Evolutionary conservation across 768 basidiomycete genomes (phyloP).

Genomic region (Rhizopogon vinicolor): DNA sequence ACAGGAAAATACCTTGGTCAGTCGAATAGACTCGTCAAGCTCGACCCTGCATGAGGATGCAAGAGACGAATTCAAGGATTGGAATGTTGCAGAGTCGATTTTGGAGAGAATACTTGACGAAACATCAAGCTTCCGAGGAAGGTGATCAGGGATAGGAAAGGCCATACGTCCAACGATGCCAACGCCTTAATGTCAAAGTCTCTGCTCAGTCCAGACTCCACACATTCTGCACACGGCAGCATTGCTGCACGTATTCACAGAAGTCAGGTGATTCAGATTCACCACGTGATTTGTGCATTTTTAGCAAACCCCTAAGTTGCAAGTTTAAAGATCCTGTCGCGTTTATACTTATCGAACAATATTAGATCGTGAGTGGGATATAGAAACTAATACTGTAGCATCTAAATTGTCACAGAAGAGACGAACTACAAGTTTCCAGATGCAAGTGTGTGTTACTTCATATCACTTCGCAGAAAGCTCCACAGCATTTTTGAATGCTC

Average conservation of each 20-base stretch:
- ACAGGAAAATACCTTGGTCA: slow-evolving; percentile 55
- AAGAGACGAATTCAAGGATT: slow-evolving; percentile 54
- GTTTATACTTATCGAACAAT: too few species aligned
- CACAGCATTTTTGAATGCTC: slow-evolving; percentile 90
- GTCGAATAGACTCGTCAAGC: slow-evolving; percentile 64
- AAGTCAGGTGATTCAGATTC: not conserved
- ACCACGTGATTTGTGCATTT: not conserved
- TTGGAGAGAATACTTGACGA: slow-evolving; percentile 69
- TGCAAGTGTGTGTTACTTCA: not conserved
- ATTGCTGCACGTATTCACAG: not conserved
- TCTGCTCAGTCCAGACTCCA: not conserved
- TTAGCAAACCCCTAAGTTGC: too few species aligned
- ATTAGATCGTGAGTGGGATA: too few species aligned
- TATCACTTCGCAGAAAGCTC: slow-evolving; percentile 56
- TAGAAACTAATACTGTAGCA: too few species aligned
- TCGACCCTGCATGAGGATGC: slow-evolving; percentile 69
- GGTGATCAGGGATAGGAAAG: slow-evolving; percentile 67
- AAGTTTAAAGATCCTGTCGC: too few species aligned
- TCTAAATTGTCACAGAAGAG: too few species aligned
- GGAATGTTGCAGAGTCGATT: slow-evolving; percentile 56
- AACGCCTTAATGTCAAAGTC: not conserved
- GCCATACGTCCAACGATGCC: slow-evolving; percentile 44
- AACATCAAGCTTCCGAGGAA: slow-evolving; percentile 68
- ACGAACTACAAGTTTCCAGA: too few species aligned
- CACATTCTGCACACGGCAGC: not conserved